Evolutionary conservation across 2,329 filamentous ascomycete species (phyloP).

Genomic region (Botrytis squamosa): DNA sequence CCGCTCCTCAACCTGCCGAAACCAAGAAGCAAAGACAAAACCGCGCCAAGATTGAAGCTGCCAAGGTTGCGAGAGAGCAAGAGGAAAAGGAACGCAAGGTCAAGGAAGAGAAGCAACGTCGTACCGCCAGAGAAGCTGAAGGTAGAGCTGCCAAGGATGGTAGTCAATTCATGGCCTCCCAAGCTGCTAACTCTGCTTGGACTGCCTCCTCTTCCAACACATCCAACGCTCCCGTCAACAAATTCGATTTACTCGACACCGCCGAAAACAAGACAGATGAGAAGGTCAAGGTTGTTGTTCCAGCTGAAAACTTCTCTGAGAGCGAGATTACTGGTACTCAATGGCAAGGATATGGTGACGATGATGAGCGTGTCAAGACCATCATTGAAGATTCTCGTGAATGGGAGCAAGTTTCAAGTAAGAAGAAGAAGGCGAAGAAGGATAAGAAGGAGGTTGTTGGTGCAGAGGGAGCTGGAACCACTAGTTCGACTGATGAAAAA

Average conservation of each 20-base stretch:
- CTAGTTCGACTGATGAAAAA: slow-evolving; percentile 28
- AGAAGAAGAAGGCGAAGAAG: slow-evolving; percentile 33
- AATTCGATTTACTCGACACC: slow-evolving; percentile 57
- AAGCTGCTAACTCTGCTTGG: slow-evolving; percentile 48
- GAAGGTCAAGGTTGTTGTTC: slow-evolving; percentile 35
- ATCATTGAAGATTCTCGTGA: slow-evolving; percentile 51
- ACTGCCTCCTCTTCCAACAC: slow-evolving; percentile 37
- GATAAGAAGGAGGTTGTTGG: slow-evolving; percentile 35
- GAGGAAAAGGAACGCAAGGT: slow-evolving; percentile 75
- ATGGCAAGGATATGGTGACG: slow-evolving; percentile 43
- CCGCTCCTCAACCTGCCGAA: slow-evolving; percentile 64
- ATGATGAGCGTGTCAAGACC: slow-evolving; percentile 62
- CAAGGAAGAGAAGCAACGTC: slow-evolving; percentile 78
- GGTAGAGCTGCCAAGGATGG: slow-evolving; percentile 83
- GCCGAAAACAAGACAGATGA: slow-evolving; percentile 45
- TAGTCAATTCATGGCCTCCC: slow-evolving; percentile 53
- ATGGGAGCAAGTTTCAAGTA: slow-evolving; percentile 58
- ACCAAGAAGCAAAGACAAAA: slow-evolving; percentile 97
- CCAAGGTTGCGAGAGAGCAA: slow-evolving; percentile 71
- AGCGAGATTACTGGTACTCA: slow-evolving; percentile 29
- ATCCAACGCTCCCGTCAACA: slow-evolving; percentile 36
- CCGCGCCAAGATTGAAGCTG: slow-evolving; percentile 79
- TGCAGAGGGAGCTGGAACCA: slow-evolving; percentile 13
- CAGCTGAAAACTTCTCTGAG: slow-evolving; percentile 30
- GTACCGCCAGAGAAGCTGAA: slow-evolving; percentile 76